Base-by-base conservation (phyloP, 2,329 filamentous ascomycete species). In the Aspergillus vadensis region DNA sequence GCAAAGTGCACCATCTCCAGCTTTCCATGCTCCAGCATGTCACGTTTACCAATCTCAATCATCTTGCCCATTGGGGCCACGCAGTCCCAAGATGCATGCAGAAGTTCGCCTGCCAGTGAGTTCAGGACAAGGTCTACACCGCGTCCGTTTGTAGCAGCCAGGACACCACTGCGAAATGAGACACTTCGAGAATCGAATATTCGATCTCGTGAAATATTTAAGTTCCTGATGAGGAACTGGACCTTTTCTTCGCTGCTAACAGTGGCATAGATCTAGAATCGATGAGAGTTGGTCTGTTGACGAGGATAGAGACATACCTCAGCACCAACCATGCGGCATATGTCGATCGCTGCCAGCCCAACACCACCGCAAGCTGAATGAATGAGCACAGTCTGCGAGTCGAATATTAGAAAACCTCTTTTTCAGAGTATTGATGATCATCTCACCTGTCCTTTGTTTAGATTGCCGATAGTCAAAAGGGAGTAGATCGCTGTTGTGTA, bases 121-220 rank as follows among this genome's bases (percentile, higher is more conserved):
- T 70, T 71, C 14, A 72, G 54, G 2, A 76, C 66, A 1, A 75
- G 44, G 60, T 78, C 76, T 19, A 77, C 73, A 3, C 76, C 76
- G 2, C 58, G 41, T 4, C 70, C 70, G 10, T 66, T 58, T 0
- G 75, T 77, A 1, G 52, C 58, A 1, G 47, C 9, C 57, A 69
- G 60, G 9, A 76, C 44, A 4, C 61, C 65, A 0, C 55, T 17
- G 1, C 49, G 47, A 53, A 78, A 78, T 2, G 55, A 48, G 4
- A 41, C 10, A 51, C 66, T 57, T 0, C 69, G 65, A 1, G 67
- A 72, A 12, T 59, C 59, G 63, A 79, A 77, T 41, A 80, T 77
- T 4, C 64, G 69, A 1, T 69, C 57, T 14, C 30, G 2, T 65
- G 67, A n/a, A 76, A 67, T 59, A 1, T 50, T 54, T 10, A 57